Evolutionary conservation across 768 basidiomycete species (phyloP).

Genomic region (Gelatoporia subvermispora): DNA sequence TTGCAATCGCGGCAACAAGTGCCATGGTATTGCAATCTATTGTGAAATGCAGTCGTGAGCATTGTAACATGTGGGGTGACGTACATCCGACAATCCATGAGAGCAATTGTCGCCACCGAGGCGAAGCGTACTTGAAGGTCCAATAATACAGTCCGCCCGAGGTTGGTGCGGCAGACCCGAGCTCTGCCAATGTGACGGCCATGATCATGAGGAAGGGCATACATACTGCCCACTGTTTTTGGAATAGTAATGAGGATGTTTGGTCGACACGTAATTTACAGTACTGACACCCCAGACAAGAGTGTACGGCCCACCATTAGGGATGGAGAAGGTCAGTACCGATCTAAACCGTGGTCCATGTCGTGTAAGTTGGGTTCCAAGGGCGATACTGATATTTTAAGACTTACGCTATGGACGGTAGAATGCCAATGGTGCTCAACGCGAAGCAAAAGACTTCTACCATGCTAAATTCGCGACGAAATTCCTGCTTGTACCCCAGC

Average conservation of each 20-base stretch:
- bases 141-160: conserved; percentile 35
- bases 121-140: conserved; percentile 28
- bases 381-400: too few relatives aligned
- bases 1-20: conserved; percentile 27
- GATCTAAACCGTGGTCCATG: too few relatives aligned
- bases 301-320: conserved; percentile 29
- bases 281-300: conserved; percentile 28
- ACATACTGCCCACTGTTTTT: conserved; percentile 28
- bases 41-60: too few relatives aligned
- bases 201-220: conserved; percentile 29
- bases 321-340: conserved; percentile 19
- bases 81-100: conserved; percentile 37
- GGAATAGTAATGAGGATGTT: background rate
- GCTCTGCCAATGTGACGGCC: conserved; percentile 30
- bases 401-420: conserved; percentile 54
- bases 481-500: conserved; percentile 48
- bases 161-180: conserved; percentile 30
- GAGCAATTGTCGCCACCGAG: conserved; percentile 29
- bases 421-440: conserved; percentile 63
- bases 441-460: conserved; percentile 61
- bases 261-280: background rate
- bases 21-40: conserved; percentile 33
- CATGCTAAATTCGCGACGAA: conserved; percentile 11
- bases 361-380: too few relatives aligned
- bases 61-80: conserved; percentile 4